Evolutionary conservation across 192 early-diverging fungal genomes (phyloP).

Genomic region (Coemansia sp.): DNA sequence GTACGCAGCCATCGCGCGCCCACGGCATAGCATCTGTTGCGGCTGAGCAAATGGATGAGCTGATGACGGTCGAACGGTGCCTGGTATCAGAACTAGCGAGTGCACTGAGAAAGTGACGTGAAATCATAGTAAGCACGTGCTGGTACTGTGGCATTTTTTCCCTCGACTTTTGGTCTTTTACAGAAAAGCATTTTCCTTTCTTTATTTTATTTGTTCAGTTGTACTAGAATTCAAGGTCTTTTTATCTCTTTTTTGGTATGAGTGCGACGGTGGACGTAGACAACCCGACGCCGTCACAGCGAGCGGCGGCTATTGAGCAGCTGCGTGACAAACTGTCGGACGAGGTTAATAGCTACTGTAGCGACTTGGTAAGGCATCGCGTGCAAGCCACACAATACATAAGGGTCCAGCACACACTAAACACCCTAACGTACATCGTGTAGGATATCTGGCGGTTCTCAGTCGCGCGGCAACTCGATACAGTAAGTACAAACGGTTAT

Average conservation of each 20-base stretch:
- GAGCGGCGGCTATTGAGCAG: slow-evolving; percentile 23
- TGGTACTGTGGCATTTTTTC: not conserved
- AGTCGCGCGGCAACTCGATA: slow-evolving; percentile 60
- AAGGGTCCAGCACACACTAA: not conserved
- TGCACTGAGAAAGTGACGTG: not conserved
- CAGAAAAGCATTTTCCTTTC: not conserved
- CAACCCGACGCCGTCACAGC: slow-evolving; percentile 42
- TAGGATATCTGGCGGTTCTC: slow-evolving; percentile 62
- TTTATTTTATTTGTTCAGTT: not conserved
- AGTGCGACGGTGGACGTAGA: slow-evolving; percentile 32
- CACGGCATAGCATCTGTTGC: slow-evolving; percentile 15
- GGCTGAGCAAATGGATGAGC: slow-evolving; percentile 26
- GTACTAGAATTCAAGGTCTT: not conserved
- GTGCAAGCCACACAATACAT: not conserved
- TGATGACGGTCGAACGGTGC: slow-evolving; percentile 33
- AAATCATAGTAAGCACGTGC: not conserved
- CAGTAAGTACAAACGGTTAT: slow-evolving; percentile 51
- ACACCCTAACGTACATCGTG: not conserved
- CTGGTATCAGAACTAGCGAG: slow-evolving; percentile 34
- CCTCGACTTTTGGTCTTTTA: not conserved
- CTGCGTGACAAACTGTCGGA: slow-evolving; percentile 32
- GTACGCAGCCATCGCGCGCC: not conserved
- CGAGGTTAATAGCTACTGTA: slow-evolving; percentile 44
- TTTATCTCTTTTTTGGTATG: not conserved
- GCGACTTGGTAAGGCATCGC: slow-evolving; percentile 28